phyloP scores from a whole-genome alignment of 495 filamentous ascomycete species.

The Aspergillus ostianus region DNA sequence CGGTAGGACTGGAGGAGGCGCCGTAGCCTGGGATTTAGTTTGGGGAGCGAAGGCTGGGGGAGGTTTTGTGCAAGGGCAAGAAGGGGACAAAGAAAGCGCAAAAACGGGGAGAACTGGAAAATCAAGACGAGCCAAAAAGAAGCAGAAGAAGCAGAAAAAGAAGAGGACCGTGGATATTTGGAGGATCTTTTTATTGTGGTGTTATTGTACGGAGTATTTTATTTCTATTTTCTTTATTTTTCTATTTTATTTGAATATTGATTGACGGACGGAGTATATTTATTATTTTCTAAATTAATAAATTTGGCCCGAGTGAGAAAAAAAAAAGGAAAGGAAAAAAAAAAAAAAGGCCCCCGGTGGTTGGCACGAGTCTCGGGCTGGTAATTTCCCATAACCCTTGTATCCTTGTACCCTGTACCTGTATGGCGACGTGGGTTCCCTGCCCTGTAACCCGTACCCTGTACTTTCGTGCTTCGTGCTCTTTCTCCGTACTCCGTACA shows the following conservation, averaged over 20 bases:
- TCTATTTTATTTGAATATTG: neutral
- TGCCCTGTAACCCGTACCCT: no score
- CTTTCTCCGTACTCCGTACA: neutral
- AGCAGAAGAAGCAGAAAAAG: slow-evolving; percentile 1
- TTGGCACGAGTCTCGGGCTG: neutral
- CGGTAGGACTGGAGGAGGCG: slow-evolving; percentile 5
- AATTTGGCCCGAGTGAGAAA: neutral
- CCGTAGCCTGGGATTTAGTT: no score
- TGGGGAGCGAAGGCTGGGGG: slow-evolving; percentile 2
- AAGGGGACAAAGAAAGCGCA: neutral
- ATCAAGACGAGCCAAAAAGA: slow-evolving; percentile 1
- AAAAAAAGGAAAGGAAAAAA: slow-evolving; percentile 3
- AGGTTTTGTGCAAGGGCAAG: neutral
- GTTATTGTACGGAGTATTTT: neutral
- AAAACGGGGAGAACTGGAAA: neutral
- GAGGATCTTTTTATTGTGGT: neutral
- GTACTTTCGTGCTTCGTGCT: no score
- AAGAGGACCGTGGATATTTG: slow-evolving; percentile 4
- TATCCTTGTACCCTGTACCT: neutral
- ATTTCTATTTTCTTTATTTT: slow-evolving; percentile 2
- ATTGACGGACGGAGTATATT: neutral
- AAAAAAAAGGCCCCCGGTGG: slow-evolving; percentile 4
- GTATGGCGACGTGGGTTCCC: no score
- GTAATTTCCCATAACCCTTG: neutral
- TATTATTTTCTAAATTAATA: neutral